Base-by-base conservation (phyloP, 345 rosid species). In the Physaria fendleri region DNA sequence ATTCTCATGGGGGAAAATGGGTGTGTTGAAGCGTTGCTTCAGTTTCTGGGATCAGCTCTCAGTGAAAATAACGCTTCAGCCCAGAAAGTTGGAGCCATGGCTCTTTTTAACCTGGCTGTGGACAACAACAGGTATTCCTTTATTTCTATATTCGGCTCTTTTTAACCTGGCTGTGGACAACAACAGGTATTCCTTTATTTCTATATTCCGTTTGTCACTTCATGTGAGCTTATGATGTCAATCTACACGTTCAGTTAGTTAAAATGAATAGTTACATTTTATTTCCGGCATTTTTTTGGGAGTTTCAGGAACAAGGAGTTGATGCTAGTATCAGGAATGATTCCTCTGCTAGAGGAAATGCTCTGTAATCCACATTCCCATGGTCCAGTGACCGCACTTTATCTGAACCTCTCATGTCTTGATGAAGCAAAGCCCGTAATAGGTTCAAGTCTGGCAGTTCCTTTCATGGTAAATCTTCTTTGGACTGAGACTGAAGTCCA, bases 51-150 rank as follows among this genome's bases (percentile, higher is more conserved):
- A 73, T 78, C 68, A 53, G 87, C 88, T 42, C 74, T 85, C 22
- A 65, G 37, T 50, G 81, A 74, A 32, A 73, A 71, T 51, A 69
- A 83, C 53, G 61, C 61, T 41, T 8, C 52, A 61, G 90, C 88
- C 44, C 88, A 82, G 74, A 92, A 82, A 68, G 71, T 73, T 65
- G 99, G 95, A 40, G 94, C 99, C 22, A 82, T 93, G 99, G 94
- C 99, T 59, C 84, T 93, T 20, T 93, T 93, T 65, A 93, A 93
- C 73, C 88, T 93, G 60, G 90, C 92, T 6, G 97, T 93, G 63
- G 78, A 85, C 76, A 87, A 89, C 70, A 79, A 87, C 82, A 93
- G 99, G 99, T 93, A 60, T 16, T 71, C 28, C 22, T 54, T 37
- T 21, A 40, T 30, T 28, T 30, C 9, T 30, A 11, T 46, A 6